phyloP scores from a whole-genome alignment of 2,329 filamentous ascomycete genomes.

The Myriosclerotinia duriaeana region DNA sequence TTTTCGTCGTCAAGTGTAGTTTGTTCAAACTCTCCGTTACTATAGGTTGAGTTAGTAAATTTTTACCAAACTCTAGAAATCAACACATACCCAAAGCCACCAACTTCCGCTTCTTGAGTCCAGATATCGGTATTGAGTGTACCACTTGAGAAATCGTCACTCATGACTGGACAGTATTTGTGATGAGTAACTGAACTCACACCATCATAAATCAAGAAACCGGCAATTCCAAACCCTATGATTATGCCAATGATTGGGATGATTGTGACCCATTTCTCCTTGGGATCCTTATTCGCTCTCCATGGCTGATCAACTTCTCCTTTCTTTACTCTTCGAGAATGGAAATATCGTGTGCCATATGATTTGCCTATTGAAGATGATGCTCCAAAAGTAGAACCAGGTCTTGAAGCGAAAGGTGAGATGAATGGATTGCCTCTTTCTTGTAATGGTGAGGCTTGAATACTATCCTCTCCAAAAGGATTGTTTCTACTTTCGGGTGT shows the following conservation, averaged over 20 bases:
- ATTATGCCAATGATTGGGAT: constrained; percentile 71
- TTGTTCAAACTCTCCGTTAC: constrained; percentile 79
- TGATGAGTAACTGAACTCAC: constrained; percentile 69
- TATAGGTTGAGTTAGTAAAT: constrained; percentile 36
- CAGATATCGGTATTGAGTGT: constrained; percentile 51
- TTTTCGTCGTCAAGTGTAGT: constrained; percentile 74
- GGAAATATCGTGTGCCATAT: constrained; percentile 36
- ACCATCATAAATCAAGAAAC: constrained; percentile 74
- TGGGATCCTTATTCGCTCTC: constrained; percentile 69
- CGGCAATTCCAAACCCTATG: constrained; percentile 66
- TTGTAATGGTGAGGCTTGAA: constrained; percentile 29
- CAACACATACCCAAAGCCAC: constrained; percentile 53
- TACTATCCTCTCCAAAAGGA: constrained; percentile 38
- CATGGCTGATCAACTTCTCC: constrained; percentile 75
- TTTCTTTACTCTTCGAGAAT: constrained; percentile 58
- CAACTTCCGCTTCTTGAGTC: constrained; percentile 50
- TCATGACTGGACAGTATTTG: constrained; percentile 55
- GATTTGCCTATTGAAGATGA: constrained; percentile 42
- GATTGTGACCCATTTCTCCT: constrained; percentile 84
- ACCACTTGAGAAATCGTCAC: constrained; percentile 51
- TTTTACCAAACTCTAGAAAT: constrained; percentile 45
- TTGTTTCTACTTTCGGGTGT: constrained; percentile 43
- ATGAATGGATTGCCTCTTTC: constrained; percentile 35
- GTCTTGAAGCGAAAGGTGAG: constrained; percentile 46
- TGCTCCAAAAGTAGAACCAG: constrained; percentile 46